Base-by-base conservation (phyloP, 768 basidiomycete species). In the Pholiota microspora region DNA sequence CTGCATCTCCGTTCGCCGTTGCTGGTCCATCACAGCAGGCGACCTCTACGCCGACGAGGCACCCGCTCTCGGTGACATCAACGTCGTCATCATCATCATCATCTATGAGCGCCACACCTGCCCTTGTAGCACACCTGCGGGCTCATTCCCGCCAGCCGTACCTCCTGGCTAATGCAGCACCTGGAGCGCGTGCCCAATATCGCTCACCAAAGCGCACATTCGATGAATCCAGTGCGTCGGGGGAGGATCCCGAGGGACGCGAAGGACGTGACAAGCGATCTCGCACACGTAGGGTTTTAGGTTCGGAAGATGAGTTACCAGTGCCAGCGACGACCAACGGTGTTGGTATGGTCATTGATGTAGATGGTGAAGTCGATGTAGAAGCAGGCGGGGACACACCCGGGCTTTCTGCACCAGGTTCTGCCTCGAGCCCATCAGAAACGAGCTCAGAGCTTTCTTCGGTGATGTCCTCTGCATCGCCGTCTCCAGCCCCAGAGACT, bases 181-280 rank as follows among this genome's bases (percentile, higher is more conserved):
- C 57, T 27, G 49, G 23, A 7, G 38, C 49, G 24, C 56, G 59
- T 47, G 46, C 54, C 6, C 61, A 64, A 10, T 59, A 59, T n/a
- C 59, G 64, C 18, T 62, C 64, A n/a, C 70, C 70, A 10, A 71
- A 71, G 62, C 61, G 73, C 16, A 65, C 72, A 0, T 71, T 73
- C 53, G 71, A 71, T 53, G 69, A 73, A 53, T 70, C 69, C 18
- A 67, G 67, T 50, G 65, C 67, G 25, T 67, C 65, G 24, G 64
- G 59, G n/a, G 62, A 65, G 16, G 59, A 52, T 8, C 58, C 46
- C 3, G 50, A 53, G 1, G 56, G 53, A 1, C 51, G 57, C 27
- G 54, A 53, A 9, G 51, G 45, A 12, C 23, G 56, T 10, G 59
- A 54, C 52, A 45, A 54, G 49, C 13, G 44, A 12, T 53, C 34